phyloP scores from a whole-genome alignment of 169 alveolate genomes.

The Fabrea salina region DNA sequence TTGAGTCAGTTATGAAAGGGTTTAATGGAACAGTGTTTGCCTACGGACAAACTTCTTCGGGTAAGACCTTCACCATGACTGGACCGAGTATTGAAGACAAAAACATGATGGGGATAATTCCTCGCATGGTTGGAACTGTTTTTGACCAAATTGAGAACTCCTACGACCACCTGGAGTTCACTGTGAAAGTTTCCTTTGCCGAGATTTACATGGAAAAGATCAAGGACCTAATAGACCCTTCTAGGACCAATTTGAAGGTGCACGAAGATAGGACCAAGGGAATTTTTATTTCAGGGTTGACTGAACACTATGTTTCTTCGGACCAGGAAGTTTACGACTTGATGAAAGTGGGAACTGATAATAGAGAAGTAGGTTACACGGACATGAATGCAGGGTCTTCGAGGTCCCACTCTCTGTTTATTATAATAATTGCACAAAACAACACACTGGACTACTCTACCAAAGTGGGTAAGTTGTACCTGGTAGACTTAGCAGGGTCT shows the following conservation, averaged over 20 bases:
- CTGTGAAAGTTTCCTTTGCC: constrained; percentile 76
- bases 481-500: constrained; percentile 83
- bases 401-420: constrained; percentile 78
- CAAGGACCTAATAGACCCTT: constrained; percentile 72
- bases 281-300: constrained; percentile 80
- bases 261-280: constrained; percentile 82
- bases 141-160: constrained; percentile 66
- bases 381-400: constrained; percentile 84
- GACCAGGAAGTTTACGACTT: constrained; percentile 81
- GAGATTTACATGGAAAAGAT: constrained; percentile 90
- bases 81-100: constrained; percentile 66
- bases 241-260: constrained; percentile 69
- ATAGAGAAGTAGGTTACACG: constrained; percentile 85
- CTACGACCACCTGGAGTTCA: constrained; percentile 75
- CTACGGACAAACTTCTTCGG: constrained; percentile 86
- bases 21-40: constrained; percentile 87
- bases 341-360: constrained; percentile 79
- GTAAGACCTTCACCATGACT: constrained; percentile 84
- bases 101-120: constrained; percentile 75
- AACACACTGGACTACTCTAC: constrained; percentile 68
- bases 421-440: constrained; percentile 72
- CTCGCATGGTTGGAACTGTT: constrained; percentile 82
- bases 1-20: constrained; percentile 80
- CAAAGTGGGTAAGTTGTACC: constrained; percentile 71
- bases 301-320: constrained; percentile 76